Conservation (phyloP, 371 early-diverging fungal species). For the Rhizomucor miehei region DNA sequence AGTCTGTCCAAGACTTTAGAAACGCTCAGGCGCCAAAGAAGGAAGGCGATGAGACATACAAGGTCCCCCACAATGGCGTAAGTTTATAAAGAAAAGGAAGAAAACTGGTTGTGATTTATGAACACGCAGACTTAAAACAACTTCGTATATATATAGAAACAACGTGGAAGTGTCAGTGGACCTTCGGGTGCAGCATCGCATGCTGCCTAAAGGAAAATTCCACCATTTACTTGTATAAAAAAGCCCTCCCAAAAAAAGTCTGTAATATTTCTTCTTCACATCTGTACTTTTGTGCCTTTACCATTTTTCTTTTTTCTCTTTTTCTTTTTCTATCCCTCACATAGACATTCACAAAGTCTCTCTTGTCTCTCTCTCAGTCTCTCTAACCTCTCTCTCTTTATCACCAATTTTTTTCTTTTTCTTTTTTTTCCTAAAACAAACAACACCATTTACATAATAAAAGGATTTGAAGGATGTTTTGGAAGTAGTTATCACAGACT, state of each 20-base stretch:
- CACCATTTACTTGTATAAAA: not conserved
- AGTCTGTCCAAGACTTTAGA: constrained; percentile 74
- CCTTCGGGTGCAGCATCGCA: constrained; percentile 18
- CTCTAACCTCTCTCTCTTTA: too few relatives aligned
- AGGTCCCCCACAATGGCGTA: constrained; percentile 48
- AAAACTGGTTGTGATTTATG: too few relatives aligned
- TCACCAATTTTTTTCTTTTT: constrained; percentile 1
- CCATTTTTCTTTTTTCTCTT: constrained; percentile 2
- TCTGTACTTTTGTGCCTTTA: constrained; percentile 6
- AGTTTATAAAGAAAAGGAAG: too few relatives aligned
- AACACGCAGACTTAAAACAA: not conserved
- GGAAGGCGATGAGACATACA: constrained; percentile 28
- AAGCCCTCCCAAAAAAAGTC: too few relatives aligned
- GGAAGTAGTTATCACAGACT: too few relatives aligned
- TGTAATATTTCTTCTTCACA: not conserved
- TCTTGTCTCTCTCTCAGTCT: too few relatives aligned
- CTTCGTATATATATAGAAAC: constrained; percentile 24
- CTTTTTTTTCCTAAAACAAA: constrained; percentile 3
- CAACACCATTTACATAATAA: not conserved
- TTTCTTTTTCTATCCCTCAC: not conserved
- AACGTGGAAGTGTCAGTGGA: constrained; percentile 42
- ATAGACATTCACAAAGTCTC: not conserved
- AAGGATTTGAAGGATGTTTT: not conserved
- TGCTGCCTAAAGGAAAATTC: not conserved
- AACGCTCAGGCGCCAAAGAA: constrained; percentile 30